phyloP scores from a whole-genome alignment of 345 rosid species.

The Gossypium australe region DNA sequence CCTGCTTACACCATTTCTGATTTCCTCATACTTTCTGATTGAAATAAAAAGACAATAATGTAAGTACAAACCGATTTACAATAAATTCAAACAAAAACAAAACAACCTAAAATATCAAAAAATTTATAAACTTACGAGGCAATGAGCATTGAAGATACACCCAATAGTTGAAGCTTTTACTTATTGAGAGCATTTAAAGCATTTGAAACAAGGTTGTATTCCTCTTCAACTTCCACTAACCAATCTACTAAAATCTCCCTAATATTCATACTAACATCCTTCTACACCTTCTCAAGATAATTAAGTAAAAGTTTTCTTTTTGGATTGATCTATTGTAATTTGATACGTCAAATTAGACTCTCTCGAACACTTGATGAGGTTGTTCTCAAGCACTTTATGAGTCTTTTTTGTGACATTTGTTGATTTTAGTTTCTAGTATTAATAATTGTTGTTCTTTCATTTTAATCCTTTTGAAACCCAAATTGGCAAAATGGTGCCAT shows the following conservation, averaged over 20 bases:
- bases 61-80: too few relatives aligned
- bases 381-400: too few relatives aligned
- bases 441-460: too few relatives aligned
- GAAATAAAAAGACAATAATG: not conserved
- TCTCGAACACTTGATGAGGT: too few relatives aligned
- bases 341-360: too few relatives aligned
- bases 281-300: slow-evolving; percentile 62
- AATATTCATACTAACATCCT: slow-evolving; percentile 54
- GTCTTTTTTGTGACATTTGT: too few relatives aligned
- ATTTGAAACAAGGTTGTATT: slow-evolving; percentile 48
- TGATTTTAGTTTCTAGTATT: too few relatives aligned
- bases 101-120: not conserved
- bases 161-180: too few relatives aligned
- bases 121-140: too few relatives aligned
- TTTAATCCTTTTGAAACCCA: too few relatives aligned
- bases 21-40: slow-evolving; percentile 13
- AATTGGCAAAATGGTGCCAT: not conserved
- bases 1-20: not conserved
- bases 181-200: too few relatives aligned
- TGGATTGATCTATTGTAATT: slow-evolving; percentile 35
- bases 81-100: not conserved
- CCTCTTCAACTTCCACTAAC: slow-evolving; percentile 82
- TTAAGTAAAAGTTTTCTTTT: slow-evolving; percentile 54
- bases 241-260: slow-evolving; percentile 77
- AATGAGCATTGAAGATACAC: too few relatives aligned